Base-by-base conservation (phyloP, 1,284 basidiomycete species). In the Heterobasidion occidentale region DNA sequence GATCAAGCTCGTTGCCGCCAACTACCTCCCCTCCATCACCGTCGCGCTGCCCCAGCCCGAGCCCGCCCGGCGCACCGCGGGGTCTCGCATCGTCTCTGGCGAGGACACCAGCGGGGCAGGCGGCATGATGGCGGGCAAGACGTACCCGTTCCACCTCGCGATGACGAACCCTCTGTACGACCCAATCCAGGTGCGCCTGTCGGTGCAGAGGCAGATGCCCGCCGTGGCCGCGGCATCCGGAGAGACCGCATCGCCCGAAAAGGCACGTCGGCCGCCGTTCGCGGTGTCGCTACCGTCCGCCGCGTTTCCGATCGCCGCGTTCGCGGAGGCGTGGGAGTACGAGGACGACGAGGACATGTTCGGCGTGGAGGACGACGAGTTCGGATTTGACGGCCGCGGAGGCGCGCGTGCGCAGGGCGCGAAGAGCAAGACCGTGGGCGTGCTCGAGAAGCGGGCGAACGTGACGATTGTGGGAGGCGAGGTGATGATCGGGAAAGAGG, bases 291-390 rank as follows among this genome's bases (percentile, higher is more conserved):
- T 96, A 2, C 90, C 91, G 0, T 84, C 83, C 8, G 74, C 81
- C 0, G 74, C 86, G 11, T 94, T 97, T 67, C 79, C 88, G 1
- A 83, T 97, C 45, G 86, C 88, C 14, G 88, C 94, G 1, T 92
- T 90, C 65, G 92, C 92, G 35, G 94, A 97, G 67, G 92, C 91
- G 45, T 96, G 92, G 94, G 94, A 95, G 68, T 96, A 94, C 61
- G 94, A 96, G 51, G 91, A 94, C 54, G 91, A 93, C 51, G 92
- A 92, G 60, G 89, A 90, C 45, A 89, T 90, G 79, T 87, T 88
- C 62, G 81, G 76, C 36, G 73, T 84, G 7, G 88, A 90, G 46
- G 88, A 89, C 34, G 89, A 88, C 36, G 80, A 84, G 50, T 74
- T 73, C 60, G 74, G 56, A 68, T 70, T 63, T 61, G 53, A 63